Evolutionary conservation across 441 rosid species (phyloP), one percentile per base, ranked within the genome.

Genomic region (Flueggea neowawraea): DNA sequence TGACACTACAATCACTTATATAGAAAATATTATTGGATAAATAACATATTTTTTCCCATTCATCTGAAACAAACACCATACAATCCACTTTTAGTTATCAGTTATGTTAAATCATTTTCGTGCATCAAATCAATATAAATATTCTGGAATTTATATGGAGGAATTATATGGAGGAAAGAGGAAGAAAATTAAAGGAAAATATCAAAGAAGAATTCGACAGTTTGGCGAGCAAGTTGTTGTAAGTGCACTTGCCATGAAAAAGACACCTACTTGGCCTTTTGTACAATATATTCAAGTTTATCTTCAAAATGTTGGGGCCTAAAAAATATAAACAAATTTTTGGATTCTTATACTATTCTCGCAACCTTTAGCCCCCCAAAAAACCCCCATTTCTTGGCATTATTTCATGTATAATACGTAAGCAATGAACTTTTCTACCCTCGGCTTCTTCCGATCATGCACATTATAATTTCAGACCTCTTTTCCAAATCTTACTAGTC

Each of bases 221-320:
- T 54, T 48, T 60, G 50, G 52, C 52, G 32, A 52, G 76, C 65
- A 70, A 65, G 60, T 41, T 65, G 63, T 49, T 41, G 45, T 28
- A 52, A 57, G 54, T 65, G 60, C 61, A 36, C 60, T 45, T 8
- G 28, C 39, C 50, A 31, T 51, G 66, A 64, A 70, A 67, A 67
- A n/a, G 75, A 70, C 62, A 55, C 63, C 32, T 64, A 32, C 43
- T 47, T 36, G 54, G 8, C 65, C 45, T 54, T 61, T 47, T 54
- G 10, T 9, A 60, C 50, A 33, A 48, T 12, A 57, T 47, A 51
- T 55, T 70, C 64, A 60, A 65, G 71, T 59, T 68, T 68, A 65
- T 70, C 71, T 16, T 52, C 47, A 47, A 22, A n/a, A 45, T 16
- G 8, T 12, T 52, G 51, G 31, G 33, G 48, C 17, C 14, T 14